Conservation (phyloP, 345 rosid species). For the Boechera retrofracta region DNA sequence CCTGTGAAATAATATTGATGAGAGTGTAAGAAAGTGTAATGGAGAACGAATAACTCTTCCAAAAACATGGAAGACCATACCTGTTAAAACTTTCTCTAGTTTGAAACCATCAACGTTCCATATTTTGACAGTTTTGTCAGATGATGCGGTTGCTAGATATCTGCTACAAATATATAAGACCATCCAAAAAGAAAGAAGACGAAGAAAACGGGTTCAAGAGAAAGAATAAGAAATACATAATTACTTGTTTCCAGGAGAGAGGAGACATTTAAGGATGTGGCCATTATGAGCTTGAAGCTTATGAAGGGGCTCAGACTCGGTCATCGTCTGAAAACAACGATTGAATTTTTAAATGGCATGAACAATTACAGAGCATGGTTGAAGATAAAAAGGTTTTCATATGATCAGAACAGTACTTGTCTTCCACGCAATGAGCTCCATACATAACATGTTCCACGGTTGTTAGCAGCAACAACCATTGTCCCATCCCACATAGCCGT, state of each 20-base stretch:
- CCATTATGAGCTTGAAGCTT: constrained; percentile 89
- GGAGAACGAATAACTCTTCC: background rate
- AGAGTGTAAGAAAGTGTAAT: constrained; percentile 2
- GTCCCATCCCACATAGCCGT: constrained; percentile 99
- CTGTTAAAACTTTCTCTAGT: constrained; percentile 80
- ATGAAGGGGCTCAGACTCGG: constrained; percentile 95
- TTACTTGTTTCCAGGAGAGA: constrained; percentile 89
- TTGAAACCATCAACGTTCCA: constrained; percentile 98
- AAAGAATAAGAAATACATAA: constrained; percentile 10
- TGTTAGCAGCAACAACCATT: constrained; percentile 94
- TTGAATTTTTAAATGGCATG: background rate
- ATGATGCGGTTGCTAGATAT: constrained; percentile 94
- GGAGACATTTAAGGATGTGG: constrained; percentile 91
- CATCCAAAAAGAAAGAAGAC: background rate
- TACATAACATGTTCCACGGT: constrained; percentile 90
- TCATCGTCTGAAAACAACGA: constrained; percentile 66
- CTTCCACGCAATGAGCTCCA: constrained; percentile 86
- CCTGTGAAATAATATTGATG: constrained; percentile 50
- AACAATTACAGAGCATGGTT: background rate
- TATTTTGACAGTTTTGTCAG: constrained; percentile 92
- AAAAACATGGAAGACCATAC: constrained; percentile 45
- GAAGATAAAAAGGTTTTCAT: constrained; percentile 7
- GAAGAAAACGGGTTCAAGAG: background rate
- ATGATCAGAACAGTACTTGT: constrained; percentile 53
- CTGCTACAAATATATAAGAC: constrained; percentile 47